Percentiles rank a stretch among this genome's conserved stretches.
Evolutionary conservation across 768 basidiomycete genomes (phyloP).

Genomic region (Boletus rex-veris): DNA sequence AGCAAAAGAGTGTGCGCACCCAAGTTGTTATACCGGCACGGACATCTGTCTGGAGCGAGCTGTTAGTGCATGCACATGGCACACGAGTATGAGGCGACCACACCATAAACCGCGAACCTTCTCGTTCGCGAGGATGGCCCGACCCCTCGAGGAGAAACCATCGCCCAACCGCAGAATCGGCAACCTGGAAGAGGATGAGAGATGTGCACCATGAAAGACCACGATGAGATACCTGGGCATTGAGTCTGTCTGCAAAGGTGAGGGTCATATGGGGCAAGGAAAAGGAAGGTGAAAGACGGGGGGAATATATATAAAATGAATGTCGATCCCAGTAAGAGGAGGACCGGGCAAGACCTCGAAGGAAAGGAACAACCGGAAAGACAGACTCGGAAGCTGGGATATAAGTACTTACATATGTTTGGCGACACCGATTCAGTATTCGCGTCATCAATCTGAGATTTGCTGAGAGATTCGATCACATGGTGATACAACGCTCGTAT

Average conservation of each 20-base stretch:
- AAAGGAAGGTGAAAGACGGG: constrained; percentile 17
- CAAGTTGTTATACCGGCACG: constrained; percentile 80
- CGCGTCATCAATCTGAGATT: constrained; percentile 22
- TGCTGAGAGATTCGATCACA: constrained; percentile 6
- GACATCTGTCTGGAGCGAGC: constrained; percentile 56
- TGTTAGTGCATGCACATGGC: constrained; percentile 6
- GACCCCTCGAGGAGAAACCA: constrained; percentile 76
- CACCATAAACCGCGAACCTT: constrained; percentile 61
- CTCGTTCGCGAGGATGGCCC: constrained; percentile 58
- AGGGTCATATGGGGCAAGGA: constrained; percentile 32
- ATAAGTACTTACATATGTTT: constrained; percentile 13
- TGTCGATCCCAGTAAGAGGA: constrained; percentile 4
- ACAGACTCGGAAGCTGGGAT: not conserved
- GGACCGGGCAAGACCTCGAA: constrained; percentile 4
- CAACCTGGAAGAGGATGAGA: constrained; percentile 29
- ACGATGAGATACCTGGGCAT: constrained; percentile 34
- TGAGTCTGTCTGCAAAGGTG: constrained; percentile 40
- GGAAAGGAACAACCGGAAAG: not conserved
- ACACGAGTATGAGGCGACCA: constrained; percentile 13
- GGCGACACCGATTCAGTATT: constrained; percentile 7
- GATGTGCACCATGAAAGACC: not conserved
- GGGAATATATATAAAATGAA: constrained; percentile 26
- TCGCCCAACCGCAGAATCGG: constrained; percentile 45
- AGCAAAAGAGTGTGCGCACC: constrained; percentile 41
- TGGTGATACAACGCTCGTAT: constrained; percentile 22